Evolutionary conservation across 164 flowering plant species (phyloP), one percentile per base, ranked within the genome.

Genomic region (Tetrastigma voinierianum): DNA sequence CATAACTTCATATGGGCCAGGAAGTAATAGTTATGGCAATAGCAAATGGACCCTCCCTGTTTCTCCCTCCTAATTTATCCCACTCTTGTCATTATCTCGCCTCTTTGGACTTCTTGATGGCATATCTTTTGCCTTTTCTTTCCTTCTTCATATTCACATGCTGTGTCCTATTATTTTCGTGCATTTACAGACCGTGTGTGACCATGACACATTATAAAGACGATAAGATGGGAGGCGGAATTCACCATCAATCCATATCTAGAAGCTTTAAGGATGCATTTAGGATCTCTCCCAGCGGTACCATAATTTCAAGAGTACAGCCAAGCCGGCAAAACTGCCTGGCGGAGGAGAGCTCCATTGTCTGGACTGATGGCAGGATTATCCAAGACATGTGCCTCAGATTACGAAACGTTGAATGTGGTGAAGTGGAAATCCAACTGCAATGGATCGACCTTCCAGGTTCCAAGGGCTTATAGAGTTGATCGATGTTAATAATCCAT

Each of bases 211-310:
- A 44, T 90, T 90, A 79, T 77, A 62, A 57, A 46, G 96, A 90
- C 51, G 96, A 90, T 72, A 82, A 78, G 61, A 87, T 90, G 96
- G 96, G 96, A 32, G 87, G 93, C 96, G 44, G 87, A 84, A n/a
- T 74, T 90, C 40, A 84, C 81, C 64, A 78, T 86, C 4, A 74
- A 69, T 47, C 62, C 86, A 24, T 83, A 68, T 49, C 15, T 90
- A 16, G 89, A 90, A 15, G 87, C 78, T 4, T 32, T 84, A 57
- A 82, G 65, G 75, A 79, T 79, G 90, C 32, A 74, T 2, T 25
- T 76, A 51, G 61, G 61, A 1, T 69, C 53, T 12, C 70, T 78
- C 23, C 90, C 10, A 70, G 62, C 45, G 89, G 87, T 21, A 80
- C 87, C 4, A 45, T 77, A 9, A 67, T 87, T 10, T 51, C 78